Percentiles rank a stretch among this genome's conserved stretches.
Conservation (phyloP, 1,284 basidiomycete genomes). For the Takashimella tepidaria region DNA sequence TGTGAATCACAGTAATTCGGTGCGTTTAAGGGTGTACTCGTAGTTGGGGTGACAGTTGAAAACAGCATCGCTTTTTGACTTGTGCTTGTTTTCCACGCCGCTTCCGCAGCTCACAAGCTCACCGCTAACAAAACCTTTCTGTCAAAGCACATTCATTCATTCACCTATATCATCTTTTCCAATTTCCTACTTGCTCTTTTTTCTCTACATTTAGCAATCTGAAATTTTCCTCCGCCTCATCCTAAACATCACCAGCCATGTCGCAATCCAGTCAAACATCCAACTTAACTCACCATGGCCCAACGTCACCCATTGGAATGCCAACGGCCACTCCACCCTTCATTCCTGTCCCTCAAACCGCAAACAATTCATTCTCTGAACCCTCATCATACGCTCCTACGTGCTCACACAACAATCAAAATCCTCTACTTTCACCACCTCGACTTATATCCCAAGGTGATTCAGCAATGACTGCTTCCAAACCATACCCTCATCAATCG, state of each 20-base stretch:
- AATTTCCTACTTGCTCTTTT: background rate
- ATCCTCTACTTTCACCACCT: background rate
- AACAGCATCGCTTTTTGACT: too few species aligned
- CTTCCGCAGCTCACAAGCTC: too few species aligned
- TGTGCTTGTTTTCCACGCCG: too few species aligned
- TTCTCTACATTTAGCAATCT: background rate
- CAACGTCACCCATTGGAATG: background rate
- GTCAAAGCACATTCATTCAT: background rate
- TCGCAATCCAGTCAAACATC: background rate
- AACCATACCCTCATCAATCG: slow-evolving; percentile 18
- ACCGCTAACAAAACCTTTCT: too few species aligned
- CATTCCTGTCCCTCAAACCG: background rate
- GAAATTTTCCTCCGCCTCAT: background rate
- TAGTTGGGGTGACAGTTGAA: too few species aligned
- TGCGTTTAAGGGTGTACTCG: too few species aligned
- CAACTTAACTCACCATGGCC: background rate
- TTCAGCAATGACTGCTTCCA: too few species aligned
- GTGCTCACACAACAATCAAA: background rate
- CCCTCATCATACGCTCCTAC: too few species aligned
- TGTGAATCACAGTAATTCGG: too few species aligned
- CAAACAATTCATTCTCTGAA: too few species aligned
- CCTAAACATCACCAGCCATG: background rate
- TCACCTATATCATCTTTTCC: background rate
- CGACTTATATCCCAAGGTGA: background rate
- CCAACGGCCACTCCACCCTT: background rate